phyloP scores from a whole-genome alignment of 1,284 basidiomycete genomes.

The Boletus semigastroideus region DNA sequence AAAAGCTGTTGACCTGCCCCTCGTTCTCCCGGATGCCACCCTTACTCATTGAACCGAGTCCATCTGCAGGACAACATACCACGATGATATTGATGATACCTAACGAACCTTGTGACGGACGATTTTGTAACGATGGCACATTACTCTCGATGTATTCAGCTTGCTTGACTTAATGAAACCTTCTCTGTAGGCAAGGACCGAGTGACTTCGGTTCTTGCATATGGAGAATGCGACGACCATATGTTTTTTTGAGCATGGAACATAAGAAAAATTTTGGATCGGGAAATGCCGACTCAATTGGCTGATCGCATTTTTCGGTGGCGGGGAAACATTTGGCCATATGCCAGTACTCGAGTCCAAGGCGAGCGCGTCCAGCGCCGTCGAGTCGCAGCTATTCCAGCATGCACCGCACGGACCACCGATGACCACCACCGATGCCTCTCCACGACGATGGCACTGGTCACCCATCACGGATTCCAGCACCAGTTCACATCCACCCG shows the following conservation, averaged over 20 bases:
- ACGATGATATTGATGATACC: conserved; percentile 26
- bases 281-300: conserved; percentile 24
- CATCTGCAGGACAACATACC: conserved; percentile 18
- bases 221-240: conserved; percentile 21
- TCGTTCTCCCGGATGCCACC: neutral
- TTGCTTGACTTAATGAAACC: conserved; percentile 8
- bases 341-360: conserved; percentile 25
- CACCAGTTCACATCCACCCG: conserved; percentile 63
- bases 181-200: conserved; percentile 31
- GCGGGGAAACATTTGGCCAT: conserved; percentile 8
- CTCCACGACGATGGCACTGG: conserved; percentile 60
- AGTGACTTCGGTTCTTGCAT: conserved; percentile 28
- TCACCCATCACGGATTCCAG: conserved; percentile 68
- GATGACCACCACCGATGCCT: conserved; percentile 9
- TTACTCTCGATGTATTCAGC: conserved; percentile 28
- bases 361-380: conserved; percentile 19
- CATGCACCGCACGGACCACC: conserved; percentile 18
- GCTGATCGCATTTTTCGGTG: conserved; percentile 27
- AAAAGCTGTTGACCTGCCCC: conserved; percentile 38
- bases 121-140: conserved; percentile 16
- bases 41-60: conserved; percentile 1
- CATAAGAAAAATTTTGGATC: conserved; percentile 17
- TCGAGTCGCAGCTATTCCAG: conserved; percentile 7
- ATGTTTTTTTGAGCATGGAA: neutral
- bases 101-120: conserved; percentile 5